A percentile compares a stretch with the other conserved stretches of the same genome.
Conservation (phyloP, 441 rosid genomes). For the Arabidopsis lyrata region DNA sequence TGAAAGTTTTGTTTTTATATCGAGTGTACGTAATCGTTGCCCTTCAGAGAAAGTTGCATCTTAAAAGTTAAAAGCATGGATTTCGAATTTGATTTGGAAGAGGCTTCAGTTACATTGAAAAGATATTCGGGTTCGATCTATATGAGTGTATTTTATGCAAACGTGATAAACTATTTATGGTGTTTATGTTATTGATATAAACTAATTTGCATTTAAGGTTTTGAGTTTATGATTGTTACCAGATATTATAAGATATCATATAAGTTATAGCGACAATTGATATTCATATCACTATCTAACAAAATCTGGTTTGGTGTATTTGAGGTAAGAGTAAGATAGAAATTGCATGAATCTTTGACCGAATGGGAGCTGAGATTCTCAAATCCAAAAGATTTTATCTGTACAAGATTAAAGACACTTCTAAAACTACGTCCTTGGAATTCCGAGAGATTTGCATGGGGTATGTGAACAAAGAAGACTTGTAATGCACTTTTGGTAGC, state of each 20-base stretch:
- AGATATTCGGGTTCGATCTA: neutral
- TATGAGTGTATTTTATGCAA: neutral
- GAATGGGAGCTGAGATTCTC: slow-evolving; percentile 30
- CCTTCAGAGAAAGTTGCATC: neutral
- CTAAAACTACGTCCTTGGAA: slow-evolving; percentile 21
- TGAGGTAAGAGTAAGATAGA: slow-evolving; percentile 36
- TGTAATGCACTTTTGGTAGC: slow-evolving; percentile 32
- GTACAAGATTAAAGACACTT: slow-evolving; percentile 5
- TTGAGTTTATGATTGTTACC: neutral
- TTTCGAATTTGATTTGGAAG: neutral
- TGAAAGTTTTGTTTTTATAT: neutral
- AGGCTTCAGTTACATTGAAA: neutral
- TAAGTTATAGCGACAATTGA: neutral
- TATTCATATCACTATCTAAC: slow-evolving; percentile 33
- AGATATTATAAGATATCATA: neutral
- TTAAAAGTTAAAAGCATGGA: neutral
- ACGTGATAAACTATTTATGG: neutral
- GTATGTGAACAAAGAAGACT: slow-evolving; percentile 31
- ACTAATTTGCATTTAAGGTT: neutral
- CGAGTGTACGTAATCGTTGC: neutral
- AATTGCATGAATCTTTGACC: slow-evolving; percentile 48
- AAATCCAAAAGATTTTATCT: slow-evolving; percentile 45
- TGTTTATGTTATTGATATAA: neutral
- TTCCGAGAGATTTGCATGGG: slow-evolving; percentile 45
- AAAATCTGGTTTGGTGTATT: slow-evolving; percentile 42